phyloP scores from a whole-genome alignment of 805 yeast species.

The Metschnikowia cubensis region DNA sequence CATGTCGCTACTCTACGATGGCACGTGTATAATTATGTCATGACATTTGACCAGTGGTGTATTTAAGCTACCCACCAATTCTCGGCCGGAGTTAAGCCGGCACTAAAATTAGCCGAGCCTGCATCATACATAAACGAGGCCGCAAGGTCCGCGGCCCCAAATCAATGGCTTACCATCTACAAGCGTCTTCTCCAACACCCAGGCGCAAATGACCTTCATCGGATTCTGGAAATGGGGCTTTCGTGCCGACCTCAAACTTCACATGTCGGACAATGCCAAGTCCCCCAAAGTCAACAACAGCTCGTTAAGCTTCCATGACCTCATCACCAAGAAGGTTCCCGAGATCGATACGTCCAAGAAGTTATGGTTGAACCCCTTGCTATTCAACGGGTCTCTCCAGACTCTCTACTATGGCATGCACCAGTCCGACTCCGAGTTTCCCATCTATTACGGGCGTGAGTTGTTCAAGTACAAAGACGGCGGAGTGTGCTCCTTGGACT shows the following conservation, averaged over 20 bases:
- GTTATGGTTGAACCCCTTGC: constrained; percentile 57
- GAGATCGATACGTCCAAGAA: constrained; percentile 26
- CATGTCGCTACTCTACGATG: not conserved
- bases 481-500: constrained; percentile 72
- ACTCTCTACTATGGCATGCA: constrained; percentile 64
- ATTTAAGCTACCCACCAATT: not conserved
- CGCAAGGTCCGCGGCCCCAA: not conserved
- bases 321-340: constrained; percentile 15
- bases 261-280: constrained; percentile 18
- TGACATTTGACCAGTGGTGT: not conserved
- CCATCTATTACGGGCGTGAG: constrained; percentile 72
- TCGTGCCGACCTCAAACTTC: constrained; percentile 29
- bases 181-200: not conserved
- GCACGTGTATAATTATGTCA: not conserved
- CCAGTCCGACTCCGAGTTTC: constrained; percentile 47
- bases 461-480: constrained; percentile 57
- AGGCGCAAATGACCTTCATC: constrained; percentile 5
- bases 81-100: not conserved
- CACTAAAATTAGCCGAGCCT: not conserved
- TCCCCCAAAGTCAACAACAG: constrained; percentile 12
- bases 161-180: not conserved
- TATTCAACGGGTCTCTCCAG: constrained; percentile 73
- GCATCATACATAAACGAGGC: not conserved
- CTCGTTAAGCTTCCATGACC: constrained; percentile 9
- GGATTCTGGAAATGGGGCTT: constrained; percentile 36